Base-by-base conservation (phyloP, 2,329 filamentous ascomycete genomes). In the Cytospora piceae region DNA sequence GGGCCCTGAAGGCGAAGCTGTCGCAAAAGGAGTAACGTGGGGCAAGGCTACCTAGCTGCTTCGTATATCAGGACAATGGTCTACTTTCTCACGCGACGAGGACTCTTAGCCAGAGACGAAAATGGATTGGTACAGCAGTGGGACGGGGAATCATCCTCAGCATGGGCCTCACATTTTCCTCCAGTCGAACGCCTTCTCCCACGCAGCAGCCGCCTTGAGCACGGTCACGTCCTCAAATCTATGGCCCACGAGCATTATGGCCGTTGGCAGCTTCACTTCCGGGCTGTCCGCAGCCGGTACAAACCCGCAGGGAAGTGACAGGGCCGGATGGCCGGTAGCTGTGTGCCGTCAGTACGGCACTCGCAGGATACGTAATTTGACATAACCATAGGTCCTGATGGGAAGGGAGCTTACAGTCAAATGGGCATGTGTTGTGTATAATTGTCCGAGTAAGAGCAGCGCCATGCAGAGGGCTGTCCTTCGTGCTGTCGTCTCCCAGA, bases 151-250 rank as follows among this genome's bases (percentile, higher is more conserved):
- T 24, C 12, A 24, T 20, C 7, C 11, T 24, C 46, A 49, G 11
- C 4, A 49, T 12, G 9, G 14, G 6, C 5, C 9, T 66, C 39
- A 67, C 72, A 77, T 39, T 71, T 68, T 74, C 52, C 55, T 62
- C 64, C 60, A 63, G 39, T 67, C 61, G 11, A 63, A 67, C 2
- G 65, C 65, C 24, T 61, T 61, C 32, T 67, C 62, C 61, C 61
- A 67, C 14, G 61, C 61, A 49, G 66, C 58, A 59, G 66, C 66
- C 9, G 66, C 63, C 66, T 59, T 65, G n/a, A 65, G 24, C 20
- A 67, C 58, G 20, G 62, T 65, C 14, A 42, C 37, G 39, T 65
- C 66, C 0, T 53, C 63, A 22, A 58, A 67, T 27, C 66, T 61
- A 22, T 54, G 62, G 17, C 66, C 63, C n/a, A 65, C 59, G 2